These are phyloP conservation scores for Wickerhamomyces sp. DNA, from an alignment of 1,139 yeast species.

Conservation along the genomic window DNA sequence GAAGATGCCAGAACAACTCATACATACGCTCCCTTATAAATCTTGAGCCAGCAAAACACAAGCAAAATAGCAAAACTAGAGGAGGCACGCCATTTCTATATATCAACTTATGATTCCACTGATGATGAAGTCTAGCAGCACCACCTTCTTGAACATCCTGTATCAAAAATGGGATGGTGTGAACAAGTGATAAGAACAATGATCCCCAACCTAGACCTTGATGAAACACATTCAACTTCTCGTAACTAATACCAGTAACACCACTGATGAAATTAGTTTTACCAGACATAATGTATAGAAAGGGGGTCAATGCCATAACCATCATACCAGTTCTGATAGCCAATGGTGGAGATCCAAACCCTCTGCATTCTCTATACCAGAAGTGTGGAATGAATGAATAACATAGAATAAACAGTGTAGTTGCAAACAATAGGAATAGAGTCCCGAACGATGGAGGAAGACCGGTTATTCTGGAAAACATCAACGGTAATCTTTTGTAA, in stretches of 20 bases:
- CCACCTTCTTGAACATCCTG: slow-evolving; percentile 53
- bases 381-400: slow-evolving; percentile 46
- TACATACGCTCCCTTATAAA: slow-evolving; percentile 40
- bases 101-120: slow-evolving; percentile 11
- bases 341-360: slow-evolving; percentile 60
- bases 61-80: slow-evolving; percentile 38
- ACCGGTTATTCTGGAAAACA: slow-evolving; percentile 35
- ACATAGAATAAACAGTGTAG: slow-evolving; percentile 42
- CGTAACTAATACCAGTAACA: slow-evolving; percentile 52
- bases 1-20: slow-evolving; percentile 50
- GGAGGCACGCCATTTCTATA: slow-evolving; percentile 38
- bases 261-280: slow-evolving; percentile 46
- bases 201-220: slow-evolving; percentile 39
- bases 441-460: slow-evolving; percentile 51
- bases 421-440: slow-evolving; percentile 33
- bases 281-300: slow-evolving; percentile 46
- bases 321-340: slow-evolving; percentile 51
- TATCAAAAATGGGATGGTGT: slow-evolving; percentile 47
- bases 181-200: slow-evolving; percentile 46
- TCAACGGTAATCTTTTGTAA: slow-evolving; percentile 42
- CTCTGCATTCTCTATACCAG: slow-evolving; percentile 51
- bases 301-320: slow-evolving; percentile 50
- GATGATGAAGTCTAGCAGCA: slow-evolving; percentile 5
- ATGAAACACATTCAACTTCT: slow-evolving; percentile 48
- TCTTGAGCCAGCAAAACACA: slow-evolving; percentile 44